Base-by-base conservation (phyloP, 2,329 filamentous ascomycete genomes). In the Emericellopsis atlantica region DNA sequence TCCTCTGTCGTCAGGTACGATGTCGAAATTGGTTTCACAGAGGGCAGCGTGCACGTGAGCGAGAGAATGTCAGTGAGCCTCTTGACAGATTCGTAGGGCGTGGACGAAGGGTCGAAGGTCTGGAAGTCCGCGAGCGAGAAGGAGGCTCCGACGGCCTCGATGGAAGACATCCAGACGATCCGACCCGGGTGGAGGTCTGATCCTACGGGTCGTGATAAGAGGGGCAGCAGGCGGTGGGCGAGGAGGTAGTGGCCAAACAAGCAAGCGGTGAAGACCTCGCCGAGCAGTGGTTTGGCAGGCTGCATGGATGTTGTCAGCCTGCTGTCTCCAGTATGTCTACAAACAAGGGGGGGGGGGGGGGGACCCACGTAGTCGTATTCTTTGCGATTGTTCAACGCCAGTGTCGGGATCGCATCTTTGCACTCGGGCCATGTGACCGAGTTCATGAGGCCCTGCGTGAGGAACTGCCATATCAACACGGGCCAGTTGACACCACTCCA, bases 231-330 rank as follows among this genome's bases (percentile, higher is more conserved):
- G 54, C 81, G 78, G 58, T 95, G 89, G 14, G 77, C 76, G 21
- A 98, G 76, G 53, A 95, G 65, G 57, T 98, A 96, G 64, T 98
- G 92, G 0, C 92, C 92, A 55, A 98, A 96, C 24, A 95, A 74
- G 55, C 96, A 96, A 39, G 90, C 82, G 56, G 81, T 83, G 57
- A 96, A 98, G 15, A 95, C 78, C 49, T 86, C 72, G 4, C 87
- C 89, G 1, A 98, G 65, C 5, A 67, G 63, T 1, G 81, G 79
- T 46, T 59, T 55, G 4, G 59, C 54, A 12, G 72, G 63, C 54
- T 88, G 26, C 26, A 3, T 10, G 36, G 29, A 39, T 32, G 4
- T 39, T 21, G 15, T 22, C 35, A 15, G 42, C 37, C 38, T 16
- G 18, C 7, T n/a, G 14, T 9, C 3, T 16, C 22, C 31, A 32